Evolutionary conservation across 257 asterid genomes (phyloP).

Genomic region (Nicotiana sylvestris): DNA sequence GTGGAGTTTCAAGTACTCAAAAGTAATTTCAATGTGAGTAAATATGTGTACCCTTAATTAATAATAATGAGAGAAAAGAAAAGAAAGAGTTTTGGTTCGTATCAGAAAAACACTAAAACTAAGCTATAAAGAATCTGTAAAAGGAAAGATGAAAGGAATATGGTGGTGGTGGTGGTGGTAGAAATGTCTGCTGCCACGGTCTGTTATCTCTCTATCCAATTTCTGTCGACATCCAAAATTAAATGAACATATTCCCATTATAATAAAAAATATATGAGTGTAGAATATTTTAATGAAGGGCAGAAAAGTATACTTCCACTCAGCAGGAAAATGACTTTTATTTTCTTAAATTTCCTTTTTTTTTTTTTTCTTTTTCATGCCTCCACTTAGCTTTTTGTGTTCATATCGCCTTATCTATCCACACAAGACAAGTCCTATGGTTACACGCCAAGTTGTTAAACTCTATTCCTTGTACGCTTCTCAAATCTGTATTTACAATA

Average conservation of each 20-base stretch:
- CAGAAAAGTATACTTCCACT: conserved; percentile 26
- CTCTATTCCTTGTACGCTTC: conserved; percentile 17
- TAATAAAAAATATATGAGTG: neutral
- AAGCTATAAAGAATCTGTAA: conserved; percentile 60
- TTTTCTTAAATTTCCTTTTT: neutral
- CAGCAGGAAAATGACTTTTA: conserved; percentile 14
- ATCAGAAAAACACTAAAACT: conserved; percentile 37
- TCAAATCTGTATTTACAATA: neutral
- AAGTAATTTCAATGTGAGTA: neutral
- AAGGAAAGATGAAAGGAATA: conserved; percentile 73
- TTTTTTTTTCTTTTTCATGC: neutral
- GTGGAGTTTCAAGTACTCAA: conserved; percentile 3
- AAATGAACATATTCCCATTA: conserved; percentile 3
- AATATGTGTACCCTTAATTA: neutral
- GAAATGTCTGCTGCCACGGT: conserved; percentile 76
- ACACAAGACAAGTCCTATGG: conserved; percentile 19
- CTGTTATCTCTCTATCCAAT: conserved; percentile 78
- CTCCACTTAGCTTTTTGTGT: conserved; percentile 15
- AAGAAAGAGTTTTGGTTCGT: conserved; percentile 29
- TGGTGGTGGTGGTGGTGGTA: conserved; percentile 46
- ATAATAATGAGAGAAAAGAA: neutral
- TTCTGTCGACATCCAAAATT: conserved; percentile 44
- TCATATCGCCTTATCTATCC: conserved; percentile 20
- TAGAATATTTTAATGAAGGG: neutral
- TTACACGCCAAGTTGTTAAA: conserved; percentile 25